Evolutionary conservation across 202 grass and related monocot species (phyloP), one percentile per base, ranked within the genome.

Genomic region (Dendrocalamus latiflorus): DNA sequence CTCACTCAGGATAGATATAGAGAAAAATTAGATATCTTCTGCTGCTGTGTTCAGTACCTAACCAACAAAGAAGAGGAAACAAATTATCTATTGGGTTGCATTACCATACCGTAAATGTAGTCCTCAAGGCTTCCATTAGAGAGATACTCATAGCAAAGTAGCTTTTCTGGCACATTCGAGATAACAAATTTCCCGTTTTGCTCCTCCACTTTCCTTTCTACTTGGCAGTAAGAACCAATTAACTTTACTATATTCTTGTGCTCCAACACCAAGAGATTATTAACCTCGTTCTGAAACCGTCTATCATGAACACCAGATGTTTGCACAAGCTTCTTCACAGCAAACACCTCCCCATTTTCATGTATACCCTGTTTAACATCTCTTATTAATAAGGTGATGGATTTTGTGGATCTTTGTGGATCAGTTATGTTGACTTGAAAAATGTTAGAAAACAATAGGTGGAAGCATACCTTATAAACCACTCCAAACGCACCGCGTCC

Each of bases 221-320:
- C 45, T 11, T 83, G 70, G 81, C 18, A 66, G 49, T 59, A 83
- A 66, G 45, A 75, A 74, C 69, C 81, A 67, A 83, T 62, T 65
- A 75, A 56, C 36, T 33, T 83, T 17, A 83, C 81, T 56, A 83
- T 34, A 83, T 83, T 83, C 54, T 30, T 41, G 37, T 83, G 81
- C 17, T 67, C 36, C 24, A 67, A 63, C 36, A 4, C 42, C 37
- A 33, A 6, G 34, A 83, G 71, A 44, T 74, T 75, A 1, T 14
- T 8, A 8, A 20, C 58, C 70, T 83, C n/a, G n/a, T n/a, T n/a
- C n/a, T n/a, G n/a, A n/a, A n/a, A n/a, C n/a, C n/a, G n/a, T n/a
- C n/a, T n/a, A n/a, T n/a, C n/a, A n/a, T n/a, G n/a, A n/a, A n/a
- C n/a, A n/a, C n/a, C n/a, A n/a, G n/a, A n/a, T n/a, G n/a, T n/a